Evolutionary conservation across 345 rosid species (phyloP), one percentile per base, ranked within the genome.

Genomic region (Syzygium aqueum): DNA sequence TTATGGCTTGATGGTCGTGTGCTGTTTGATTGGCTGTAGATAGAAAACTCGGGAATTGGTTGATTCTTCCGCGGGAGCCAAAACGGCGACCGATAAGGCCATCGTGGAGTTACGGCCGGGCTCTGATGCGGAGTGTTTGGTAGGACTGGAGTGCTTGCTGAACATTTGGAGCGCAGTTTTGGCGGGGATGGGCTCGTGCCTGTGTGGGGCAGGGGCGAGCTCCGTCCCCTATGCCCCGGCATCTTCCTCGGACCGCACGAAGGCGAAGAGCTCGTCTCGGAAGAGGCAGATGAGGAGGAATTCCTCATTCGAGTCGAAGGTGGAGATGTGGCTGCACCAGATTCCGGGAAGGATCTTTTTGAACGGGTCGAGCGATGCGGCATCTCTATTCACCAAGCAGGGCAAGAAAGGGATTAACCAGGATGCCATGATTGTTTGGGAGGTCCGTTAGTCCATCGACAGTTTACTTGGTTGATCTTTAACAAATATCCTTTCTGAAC

Each of bases 371-470:
- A 91, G 89, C 17, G 88, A 87, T 52, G 82, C 85, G 28, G 90
- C 94, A 28, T 92, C 91, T 16, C 85, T 92, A 28, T 92, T 90
- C 84, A 91, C 92, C 82, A 88, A 91, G 77, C 94, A 92, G 77
- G 94, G 94, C 77, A 88, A 87, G 92, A 92, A 91, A 82, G 94
- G 94, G 57, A 65, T 88, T 46, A 92, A 92, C 65, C 94, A 92
- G 86, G 94, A 92, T 85, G 92, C 94, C 77, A 92, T 92, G 94
- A 80, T 92, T 80, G 92, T 91, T 88, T 92, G 94, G 94, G 94
- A 92, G 92, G 94, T 92, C 7, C 80, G 90, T 51, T 63, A 37
- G 51, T 85, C 30, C 49, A 80, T 59, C 33, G 17, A 51, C 16
- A 9, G 33, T 30, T 30, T 67, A 16, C 40, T 28, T 84, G 49